Base-by-base conservation (phyloP, 352 stramenopile genomes). In the Phytophthora ramorum region DNA sequence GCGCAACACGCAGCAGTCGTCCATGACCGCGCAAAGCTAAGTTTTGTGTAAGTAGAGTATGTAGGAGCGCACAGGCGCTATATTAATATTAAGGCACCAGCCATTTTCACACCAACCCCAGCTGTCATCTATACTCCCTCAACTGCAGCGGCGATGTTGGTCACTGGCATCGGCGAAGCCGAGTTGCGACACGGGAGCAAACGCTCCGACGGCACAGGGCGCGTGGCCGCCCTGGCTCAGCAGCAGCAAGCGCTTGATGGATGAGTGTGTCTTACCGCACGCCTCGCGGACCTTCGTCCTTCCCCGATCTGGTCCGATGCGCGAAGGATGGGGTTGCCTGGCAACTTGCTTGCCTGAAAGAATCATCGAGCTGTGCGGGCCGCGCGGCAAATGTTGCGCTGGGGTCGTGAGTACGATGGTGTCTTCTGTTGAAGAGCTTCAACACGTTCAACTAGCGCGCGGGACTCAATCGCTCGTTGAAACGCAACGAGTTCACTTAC, bases 1-100 rank as follows among this genome's bases (percentile, higher is more conserved):
- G 52, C 67, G 63, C 20, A 76, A 80, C 45, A 78, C 63, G 40
- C 55, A 71, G 35, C 67, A 72, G 41, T 69, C 63, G 38, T 61
- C 54, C 26, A 77, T 59, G 50, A 56, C 26, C 6, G 51, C 65
- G 32, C 66, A 59, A 34, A 66, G 44, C 34, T 71, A 68, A 67
- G 47, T 44, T 44, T 40, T 19, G 10, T 56, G 40, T 19, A 12
- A 62, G 47, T 57, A 35, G 38, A n/a, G 45, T 50, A 63, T 9
- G 37, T 24, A 45, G 16, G 8, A 45, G 38, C 38, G 38, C 40
- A 37, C 20, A 58, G 7, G 57, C 41, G 35, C 19, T 22, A 48
- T 54, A 48, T 56, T 62, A 66, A 67, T 66, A 66, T 63, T 58
- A 65, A 55, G 22, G 28, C 41, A 1, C 8, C 40, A 8, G 20